Base-by-base conservation (phyloP, 768 basidiomycete genomes). In the Paxillus involutus region DNA sequence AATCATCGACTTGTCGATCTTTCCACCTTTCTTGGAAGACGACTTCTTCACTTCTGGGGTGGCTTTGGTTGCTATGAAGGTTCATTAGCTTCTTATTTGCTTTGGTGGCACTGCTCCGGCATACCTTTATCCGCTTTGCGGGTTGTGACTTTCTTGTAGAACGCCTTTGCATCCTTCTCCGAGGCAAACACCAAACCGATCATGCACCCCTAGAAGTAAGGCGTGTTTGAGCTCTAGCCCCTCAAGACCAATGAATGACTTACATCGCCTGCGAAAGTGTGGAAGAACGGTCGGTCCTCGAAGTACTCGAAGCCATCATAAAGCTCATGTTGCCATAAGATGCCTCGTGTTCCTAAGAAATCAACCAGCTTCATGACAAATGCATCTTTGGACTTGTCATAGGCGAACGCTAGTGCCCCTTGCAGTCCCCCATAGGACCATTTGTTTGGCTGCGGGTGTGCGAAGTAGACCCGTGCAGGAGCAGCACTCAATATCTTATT, bases 241-340 rank as follows among this genome's bases (percentile, higher is more conserved):
- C 13, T 4, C 19, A n/a, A 51, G 17, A n/a, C 10, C 2, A 13
- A 45, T 41, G 55, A 36, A 12, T 6, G n/a, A 80, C 94, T 72
- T 65, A 96, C 95, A 75, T 99, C 95, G 48, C 91, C 88, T 3
- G 86, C 77, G 70, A 97, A 98, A 1, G 93, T 86, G 73, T 96
- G 91, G 64, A 98, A 97, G 80, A 87, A 95, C 2, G 88, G 80
- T 56, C 94, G 77, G 67, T 98, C 96, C 63, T 88, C 80, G 64
- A 82, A 75, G 66, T 93, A 92, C 52, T 89, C 83, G 58, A 96
- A 81, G 32, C 84, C 85, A 24, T 88, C 78, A 61, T 94, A 96
- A 5, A 98, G 71, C 68, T 96, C 94, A 59, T 97, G 91, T 53
- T 93, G 85, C 96, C 96, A 99, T 41, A 94, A 83, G 19, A 94